Evolutionary conservation across 192 early-diverging fungal species (phyloP), one percentile per base, ranked within the genome.

Genomic region (Rhizoclosmatium globosum): DNA sequence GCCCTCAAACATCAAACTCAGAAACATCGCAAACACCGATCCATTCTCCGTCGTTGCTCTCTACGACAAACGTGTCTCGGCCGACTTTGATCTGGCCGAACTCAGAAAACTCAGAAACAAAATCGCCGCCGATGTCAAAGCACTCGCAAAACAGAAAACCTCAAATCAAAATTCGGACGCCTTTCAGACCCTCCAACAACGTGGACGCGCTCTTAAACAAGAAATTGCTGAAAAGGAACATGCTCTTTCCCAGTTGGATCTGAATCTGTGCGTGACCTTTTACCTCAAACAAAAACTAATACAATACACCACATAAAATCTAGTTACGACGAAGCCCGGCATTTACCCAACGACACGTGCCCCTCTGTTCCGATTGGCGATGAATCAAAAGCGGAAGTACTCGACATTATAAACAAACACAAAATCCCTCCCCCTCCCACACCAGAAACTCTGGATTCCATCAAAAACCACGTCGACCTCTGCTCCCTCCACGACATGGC

Each of bases 301-400:
- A 17, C 17, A 44, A 31, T 68, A 11, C 13, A 9, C 9, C 19
- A 64, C 11, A n/a, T 23, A 64, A 68, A 7, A 31, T 3, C 39
- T 21, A 71, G 69, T 4, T 71, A 84, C 60, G 83, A 87, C 3
- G 90, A 91, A 46, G 95, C 94, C 0, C 74, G 91, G 17, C 84
- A 88, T 72, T 86, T 98, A 4, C 95, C 96, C 31, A 98, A 98
- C 79, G 81, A 82, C 46, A 93, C 95, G 11, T 93, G 94, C 67
- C 89, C 93, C 3, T 80, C 85, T 42, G 83, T 88, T 1, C 95
- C 95, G 39, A 85, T 95, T 44, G 96, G 95, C 47, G 89, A 88
- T 62, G 94, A 95, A 77, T 80, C 84, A 76, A 88, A 9, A 17
- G 93, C 94, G 31, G 85, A 78, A 4, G 61, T 91, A 4, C 57